Base-by-base conservation (phyloP, 2,329 filamentous ascomycete genomes). In the Diaporthe velutina region DNA sequence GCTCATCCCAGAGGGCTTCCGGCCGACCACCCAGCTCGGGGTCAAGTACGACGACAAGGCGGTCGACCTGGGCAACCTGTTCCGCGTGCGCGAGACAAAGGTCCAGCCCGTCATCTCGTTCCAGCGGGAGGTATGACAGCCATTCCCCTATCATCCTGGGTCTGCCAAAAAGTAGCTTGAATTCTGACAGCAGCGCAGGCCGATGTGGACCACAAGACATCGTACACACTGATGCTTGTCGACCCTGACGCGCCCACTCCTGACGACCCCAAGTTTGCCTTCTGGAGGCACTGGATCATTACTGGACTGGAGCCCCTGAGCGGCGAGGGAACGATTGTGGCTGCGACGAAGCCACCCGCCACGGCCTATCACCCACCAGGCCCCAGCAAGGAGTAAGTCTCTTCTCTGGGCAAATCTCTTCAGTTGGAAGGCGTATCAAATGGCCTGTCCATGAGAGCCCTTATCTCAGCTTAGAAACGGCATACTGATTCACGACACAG, bases 241-340 rank as follows among this genome's bases (percentile, higher is more conserved):
- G 89, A 90, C 73, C 88, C 88, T 0, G 89, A 90, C 74, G 88
- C 88, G 28, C 89, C 89, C 0, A 90, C 88, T 0, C 89, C 88
- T 0, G 86, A 88, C 48, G 86, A 90, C 68, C 88, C 87, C 8
- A 89, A 87, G 77, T 90, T 88, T 78, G 86, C 87, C 0, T 89
- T 87, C 78, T 90, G 88, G 88, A 82, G 88, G 28, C 88, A 90
- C 77, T 90, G 87, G 86, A 83, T 90, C 35, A 79, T 89, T 0
- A 80, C 83, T 5, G 85, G 85, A 0, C 60, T 87, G 68, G 82
- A 81, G 73, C 82, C 85, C 2, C 52, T 79, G 57, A 73, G 77
- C 35, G 77, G 73, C 2, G 78, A 77, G 0, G 77, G 76, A 15
- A 78, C 73, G 2, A 77, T 78, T 2, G 80, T 80, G 7, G 80